Conservation (phyloP, 805 yeast genomes). For the Wickerhamiella slavikovae region DNA sequence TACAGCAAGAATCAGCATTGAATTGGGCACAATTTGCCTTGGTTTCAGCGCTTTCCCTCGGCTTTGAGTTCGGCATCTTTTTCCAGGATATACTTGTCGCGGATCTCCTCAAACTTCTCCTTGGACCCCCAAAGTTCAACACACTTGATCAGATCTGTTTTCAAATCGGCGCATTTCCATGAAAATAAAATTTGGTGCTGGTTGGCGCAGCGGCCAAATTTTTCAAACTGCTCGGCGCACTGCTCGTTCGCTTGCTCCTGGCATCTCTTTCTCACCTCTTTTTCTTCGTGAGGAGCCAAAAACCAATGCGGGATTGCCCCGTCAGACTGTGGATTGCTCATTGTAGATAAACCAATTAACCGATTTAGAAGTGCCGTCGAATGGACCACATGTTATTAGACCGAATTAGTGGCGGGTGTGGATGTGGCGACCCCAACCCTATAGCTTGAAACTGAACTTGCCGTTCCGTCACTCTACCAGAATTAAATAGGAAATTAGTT, state of each 20-base stretch:
- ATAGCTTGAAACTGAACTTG: too few relatives aligned
- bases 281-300: conserved; percentile 20
- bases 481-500: too few relatives aligned
- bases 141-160: conserved; percentile 16
- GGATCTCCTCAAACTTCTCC: conserved; percentile 13
- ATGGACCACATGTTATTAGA: too few relatives aligned
- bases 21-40: too few relatives aligned
- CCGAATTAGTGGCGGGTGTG: too few relatives aligned
- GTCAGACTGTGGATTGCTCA: too few relatives aligned
- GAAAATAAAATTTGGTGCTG: conserved; percentile 18
- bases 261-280: conserved; percentile 15
- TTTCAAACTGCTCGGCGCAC: conserved; percentile 15
- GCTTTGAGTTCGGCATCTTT: conserved; percentile 12
- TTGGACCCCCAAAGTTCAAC: conserved; percentile 18
- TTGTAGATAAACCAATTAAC: too few relatives aligned
- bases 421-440: too few relatives aligned
- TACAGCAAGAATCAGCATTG: too few relatives aligned
- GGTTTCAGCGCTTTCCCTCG: too few relatives aligned
- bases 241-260: conserved; percentile 16
- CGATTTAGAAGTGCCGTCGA: too few relatives aligned
- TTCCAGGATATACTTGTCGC: conserved; percentile 14
- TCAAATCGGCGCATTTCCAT: conserved; percentile 19
- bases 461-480: too few relatives aligned
- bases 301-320: conserved; percentile 19
- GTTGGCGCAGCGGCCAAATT: conserved; percentile 17